Percentiles rank a stretch among this genome's conserved stretches.
Evolutionary conservation across 2,329 filamentous ascomycete species (phyloP).

Genomic region (Sporothrix phasma): DNA sequence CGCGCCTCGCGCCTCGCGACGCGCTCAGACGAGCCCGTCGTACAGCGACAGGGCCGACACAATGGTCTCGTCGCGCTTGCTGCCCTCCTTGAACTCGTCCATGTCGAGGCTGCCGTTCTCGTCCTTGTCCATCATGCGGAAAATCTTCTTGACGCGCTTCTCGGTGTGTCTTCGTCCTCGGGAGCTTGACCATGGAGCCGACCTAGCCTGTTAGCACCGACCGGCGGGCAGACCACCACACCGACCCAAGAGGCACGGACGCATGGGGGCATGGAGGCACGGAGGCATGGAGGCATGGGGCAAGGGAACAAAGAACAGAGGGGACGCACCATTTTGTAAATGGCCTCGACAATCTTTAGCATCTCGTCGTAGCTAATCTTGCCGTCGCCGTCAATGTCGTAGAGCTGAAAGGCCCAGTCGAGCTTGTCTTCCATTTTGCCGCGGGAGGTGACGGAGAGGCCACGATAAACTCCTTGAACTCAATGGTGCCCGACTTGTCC

Average conservation of each 20-base stretch:
- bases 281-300: not conserved
- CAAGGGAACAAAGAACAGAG: not conserved
- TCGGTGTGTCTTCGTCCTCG: slow-evolving; percentile 96
- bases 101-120: slow-evolving; percentile 96
- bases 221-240: too few relatives aligned
- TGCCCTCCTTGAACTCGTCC: slow-evolving; percentile 98
- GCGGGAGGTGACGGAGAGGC: slow-evolving; percentile 86
- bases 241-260: too few relatives aligned
- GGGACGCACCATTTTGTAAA: slow-evolving; percentile 87
- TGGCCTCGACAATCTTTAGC: slow-evolving; percentile 96
- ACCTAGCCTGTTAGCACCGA: slow-evolving; percentile 51
- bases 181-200: slow-evolving; percentile 97
- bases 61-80: slow-evolving; percentile 97
- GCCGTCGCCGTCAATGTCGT: slow-evolving; percentile 97
- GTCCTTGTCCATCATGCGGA: slow-evolving; percentile 99
- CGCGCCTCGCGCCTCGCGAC: not conserved
- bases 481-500: slow-evolving; percentile 93
- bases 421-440: slow-evolving; percentile 99
- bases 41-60: slow-evolving; percentile 94
- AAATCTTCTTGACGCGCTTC: slow-evolving; percentile 97
- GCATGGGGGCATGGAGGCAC: too few relatives aligned
- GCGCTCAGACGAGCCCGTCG: slow-evolving; percentile 73
- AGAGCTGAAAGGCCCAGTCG: slow-evolving; percentile 98
- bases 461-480: slow-evolving; percentile 99
- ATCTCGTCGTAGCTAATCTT: slow-evolving; percentile 99